Evolutionary conservation across 1,139 yeast genomes (phyloP).

Genomic region (Candida freyschussii): DNA sequence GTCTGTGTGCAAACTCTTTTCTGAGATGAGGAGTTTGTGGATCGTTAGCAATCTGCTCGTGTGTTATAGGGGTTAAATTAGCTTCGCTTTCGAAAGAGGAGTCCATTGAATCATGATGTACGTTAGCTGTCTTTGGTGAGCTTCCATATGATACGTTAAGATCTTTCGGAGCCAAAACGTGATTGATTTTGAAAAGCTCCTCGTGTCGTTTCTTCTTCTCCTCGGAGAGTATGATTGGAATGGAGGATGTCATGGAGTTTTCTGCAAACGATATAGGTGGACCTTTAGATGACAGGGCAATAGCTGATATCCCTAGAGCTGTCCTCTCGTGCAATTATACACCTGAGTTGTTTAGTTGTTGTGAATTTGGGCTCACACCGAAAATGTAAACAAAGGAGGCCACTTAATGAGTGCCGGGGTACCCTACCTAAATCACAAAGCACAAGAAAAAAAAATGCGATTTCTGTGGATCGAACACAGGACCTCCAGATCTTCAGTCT

Average conservation of each 20-base stretch:
- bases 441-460: constrained; percentile 41
- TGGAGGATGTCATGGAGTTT: too few relatives aligned
- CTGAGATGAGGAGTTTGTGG: constrained; percentile 24
- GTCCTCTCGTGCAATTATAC: too few relatives aligned
- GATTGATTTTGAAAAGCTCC: constrained; percentile 16
- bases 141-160: constrained; percentile 6
- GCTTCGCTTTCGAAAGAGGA: constrained; percentile 7
- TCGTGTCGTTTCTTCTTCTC: constrained; percentile 15
- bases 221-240: constrained; percentile 6
- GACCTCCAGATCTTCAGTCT: constrained; percentile 86
- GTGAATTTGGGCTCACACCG: too few relatives aligned
- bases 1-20: constrained; percentile 10
- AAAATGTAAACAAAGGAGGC: constrained; percentile 8
- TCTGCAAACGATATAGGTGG: too few relatives aligned
- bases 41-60: constrained; percentile 16
- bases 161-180: constrained; percentile 16
- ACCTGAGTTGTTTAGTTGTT: too few relatives aligned
- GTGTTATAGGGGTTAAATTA: constrained; percentile 17
- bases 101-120: constrained; percentile 5
- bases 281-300: too few relatives aligned
- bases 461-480: constrained; percentile 82
- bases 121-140: constrained; percentile 3
- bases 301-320: too few relatives aligned
- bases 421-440: not conserved
- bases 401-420: not conserved